phyloP scores from a whole-genome alignment of 2,329 filamentous ascomycete genomes.

The Corniculantispora saksenae region DNA sequence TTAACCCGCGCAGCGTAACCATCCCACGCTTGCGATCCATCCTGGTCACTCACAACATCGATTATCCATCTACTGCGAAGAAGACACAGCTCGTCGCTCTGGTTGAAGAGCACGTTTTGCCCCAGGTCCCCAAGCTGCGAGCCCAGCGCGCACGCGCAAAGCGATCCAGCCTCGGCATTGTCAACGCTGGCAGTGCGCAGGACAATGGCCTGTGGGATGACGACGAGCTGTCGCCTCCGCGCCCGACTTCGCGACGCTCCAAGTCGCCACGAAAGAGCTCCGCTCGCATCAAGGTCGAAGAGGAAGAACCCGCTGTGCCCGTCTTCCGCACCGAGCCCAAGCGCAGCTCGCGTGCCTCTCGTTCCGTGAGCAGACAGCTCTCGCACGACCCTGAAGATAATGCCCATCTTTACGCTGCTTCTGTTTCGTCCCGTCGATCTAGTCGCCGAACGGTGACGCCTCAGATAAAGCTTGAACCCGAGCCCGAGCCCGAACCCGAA shows the following conservation, averaged over 20 bases:
- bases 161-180: conserved; percentile 84
- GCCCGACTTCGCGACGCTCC: conserved; percentile 52
- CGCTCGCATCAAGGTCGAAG: conserved; percentile 53
- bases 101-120: conserved; percentile 76
- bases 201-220: conserved; percentile 63
- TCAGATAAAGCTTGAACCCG: conserved; percentile 52
- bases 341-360: conserved; percentile 54
- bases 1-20: conserved; percentile 81
- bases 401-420: conserved; percentile 16
- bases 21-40: conserved; percentile 88
- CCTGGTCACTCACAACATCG: conserved; percentile 82
- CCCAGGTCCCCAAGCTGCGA: conserved; percentile 76
- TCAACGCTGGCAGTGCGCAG: conserved; percentile 66
- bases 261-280: conserved; percentile 58
- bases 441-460: conserved; percentile 52
- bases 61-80: conserved; percentile 86
- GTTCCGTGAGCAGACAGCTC: conserved; percentile 56
- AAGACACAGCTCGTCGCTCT: conserved; percentile 85
- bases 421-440: conserved; percentile 48
- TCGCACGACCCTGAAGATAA: conserved; percentile 43
- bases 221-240: conserved; percentile 54
- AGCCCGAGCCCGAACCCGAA: conserved; percentile 39
- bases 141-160: conserved; percentile 75
- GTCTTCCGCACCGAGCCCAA: conserved; percentile 48
- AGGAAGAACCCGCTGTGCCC: conserved; percentile 44